Conservation (phyloP, 2,329 filamentous ascomycete genomes). For the Juglanconis juglandina region DNA sequence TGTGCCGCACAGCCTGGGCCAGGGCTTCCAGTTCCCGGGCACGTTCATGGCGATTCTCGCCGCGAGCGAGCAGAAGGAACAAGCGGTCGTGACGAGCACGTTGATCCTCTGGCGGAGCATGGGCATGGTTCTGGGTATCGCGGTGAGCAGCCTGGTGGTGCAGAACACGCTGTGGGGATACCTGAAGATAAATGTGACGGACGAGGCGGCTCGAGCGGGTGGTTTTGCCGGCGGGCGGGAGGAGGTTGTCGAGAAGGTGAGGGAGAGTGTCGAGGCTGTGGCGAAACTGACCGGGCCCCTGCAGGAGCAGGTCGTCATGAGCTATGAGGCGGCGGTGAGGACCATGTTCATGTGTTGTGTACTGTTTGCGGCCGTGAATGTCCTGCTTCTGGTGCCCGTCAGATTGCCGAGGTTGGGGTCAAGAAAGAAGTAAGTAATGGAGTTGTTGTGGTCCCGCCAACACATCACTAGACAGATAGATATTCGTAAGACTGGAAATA, state of each 20-base stretch:
- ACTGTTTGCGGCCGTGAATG: slow-evolving; percentile 44
- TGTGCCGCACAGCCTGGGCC: slow-evolving; percentile 53
- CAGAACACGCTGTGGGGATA: slow-evolving; percentile 66
- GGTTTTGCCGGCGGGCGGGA: slow-evolving; percentile 37
- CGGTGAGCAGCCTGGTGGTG: slow-evolving; percentile 66
- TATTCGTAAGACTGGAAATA: no score
- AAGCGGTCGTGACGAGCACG: slow-evolving; percentile 68
- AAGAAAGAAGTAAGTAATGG: slow-evolving; percentile 38
- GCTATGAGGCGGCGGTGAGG: slow-evolving; percentile 51
- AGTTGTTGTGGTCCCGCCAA: no score
- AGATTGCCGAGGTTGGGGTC: slow-evolving; percentile 50
- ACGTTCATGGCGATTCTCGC: slow-evolving; percentile 63
- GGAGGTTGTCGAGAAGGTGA: slow-evolving; percentile 49
- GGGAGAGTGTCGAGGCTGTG: slow-evolving; percentile 54
- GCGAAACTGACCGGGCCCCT: slow-evolving; percentile 41
- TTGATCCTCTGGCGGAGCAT: slow-evolving; percentile 68
- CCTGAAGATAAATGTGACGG: slow-evolving; percentile 51
- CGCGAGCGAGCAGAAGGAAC: slow-evolving; percentile 55
- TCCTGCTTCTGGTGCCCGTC: slow-evolving; percentile 47
- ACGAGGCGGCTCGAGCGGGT: slow-evolving; percentile 42
- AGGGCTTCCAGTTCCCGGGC: slow-evolving; percentile 63
- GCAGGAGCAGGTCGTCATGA: slow-evolving; percentile 51
- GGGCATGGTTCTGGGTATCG: slow-evolving; percentile 71
- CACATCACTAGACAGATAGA: no score
- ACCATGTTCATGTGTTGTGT: slow-evolving; percentile 44